Conservation (phyloP, 768 basidiomycete species). For the Termitomyces eurrhizus region DNA sequence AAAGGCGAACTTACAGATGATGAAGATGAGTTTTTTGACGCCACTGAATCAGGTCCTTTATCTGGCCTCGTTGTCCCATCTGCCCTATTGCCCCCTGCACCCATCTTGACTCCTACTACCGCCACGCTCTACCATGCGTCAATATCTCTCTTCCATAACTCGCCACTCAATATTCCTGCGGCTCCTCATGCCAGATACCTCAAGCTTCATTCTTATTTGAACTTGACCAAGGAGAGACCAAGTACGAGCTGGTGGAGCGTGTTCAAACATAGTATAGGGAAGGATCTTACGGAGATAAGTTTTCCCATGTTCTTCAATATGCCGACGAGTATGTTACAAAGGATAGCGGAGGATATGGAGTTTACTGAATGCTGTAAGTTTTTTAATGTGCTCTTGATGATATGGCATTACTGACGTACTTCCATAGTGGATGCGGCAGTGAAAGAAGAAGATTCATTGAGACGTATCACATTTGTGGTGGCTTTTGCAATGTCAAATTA, state of each 20-base stretch:
- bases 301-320: slow-evolving; percentile 94
- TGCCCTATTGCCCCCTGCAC: no score
- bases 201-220: slow-evolving; percentile 54
- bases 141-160: neutral
- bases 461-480: no score
- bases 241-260: slow-evolving; percentile 92
- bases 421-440: no score
- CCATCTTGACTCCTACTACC: no score
- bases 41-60: no score
- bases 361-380: slow-evolving; percentile 86
- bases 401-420: neutral
- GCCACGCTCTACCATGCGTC: no score
- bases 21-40: no score
- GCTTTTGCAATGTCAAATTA: no score
- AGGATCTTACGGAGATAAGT: slow-evolving; percentile 93
- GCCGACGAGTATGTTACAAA: slow-evolving; percentile 93
- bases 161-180: neutral
- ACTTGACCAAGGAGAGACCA: slow-evolving; percentile 77
- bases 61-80: no score
- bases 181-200: slow-evolving; percentile 65
- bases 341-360: slow-evolving; percentile 99
- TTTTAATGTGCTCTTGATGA: neutral
- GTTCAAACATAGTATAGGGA: slow-evolving; percentile 92
- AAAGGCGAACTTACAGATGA: no score
- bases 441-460: no score